phyloP scores from a whole-genome alignment of 768 basidiomycete species.

The Pulveroboletus sp. region DNA sequence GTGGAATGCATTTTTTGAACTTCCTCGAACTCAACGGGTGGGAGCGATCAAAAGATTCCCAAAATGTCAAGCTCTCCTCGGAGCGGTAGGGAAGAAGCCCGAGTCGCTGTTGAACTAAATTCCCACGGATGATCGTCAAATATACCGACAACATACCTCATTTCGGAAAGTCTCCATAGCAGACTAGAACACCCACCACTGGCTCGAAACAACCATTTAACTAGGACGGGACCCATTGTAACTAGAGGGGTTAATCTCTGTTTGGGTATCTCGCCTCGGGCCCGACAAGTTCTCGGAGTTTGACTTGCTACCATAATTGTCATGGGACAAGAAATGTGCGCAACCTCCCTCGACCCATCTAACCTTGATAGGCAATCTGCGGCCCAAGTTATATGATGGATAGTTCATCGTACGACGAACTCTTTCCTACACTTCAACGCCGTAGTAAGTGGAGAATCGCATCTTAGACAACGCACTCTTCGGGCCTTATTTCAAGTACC shows the following conservation, averaged over 20 bases:
- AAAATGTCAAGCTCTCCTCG: too few relatives aligned
- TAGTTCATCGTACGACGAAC: background rate
- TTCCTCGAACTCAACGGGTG: background rate
- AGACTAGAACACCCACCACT: too few relatives aligned
- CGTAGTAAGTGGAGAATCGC: conserved; percentile 6
- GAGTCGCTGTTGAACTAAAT: background rate
- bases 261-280: background rate
- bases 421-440: conserved; percentile 9
- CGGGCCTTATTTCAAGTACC: conserved; percentile 4
- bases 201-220: background rate
- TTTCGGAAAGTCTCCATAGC: conserved; percentile 19
- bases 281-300: background rate
- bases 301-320: background rate
- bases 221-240: background rate
- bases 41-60: background rate
- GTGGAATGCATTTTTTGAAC: background rate
- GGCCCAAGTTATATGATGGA: background rate
- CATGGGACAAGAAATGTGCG: background rate
- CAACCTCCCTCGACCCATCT: background rate
- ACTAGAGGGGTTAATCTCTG: too few relatives aligned
- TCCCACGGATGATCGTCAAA: conserved; percentile 3
- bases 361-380: too few relatives aligned
- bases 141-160: conserved; percentile 19
- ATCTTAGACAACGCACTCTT: too few relatives aligned
- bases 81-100: too few relatives aligned